Conservation (phyloP, 1,139 yeast species). For the Scheffersomyces segobiensis region DNA sequence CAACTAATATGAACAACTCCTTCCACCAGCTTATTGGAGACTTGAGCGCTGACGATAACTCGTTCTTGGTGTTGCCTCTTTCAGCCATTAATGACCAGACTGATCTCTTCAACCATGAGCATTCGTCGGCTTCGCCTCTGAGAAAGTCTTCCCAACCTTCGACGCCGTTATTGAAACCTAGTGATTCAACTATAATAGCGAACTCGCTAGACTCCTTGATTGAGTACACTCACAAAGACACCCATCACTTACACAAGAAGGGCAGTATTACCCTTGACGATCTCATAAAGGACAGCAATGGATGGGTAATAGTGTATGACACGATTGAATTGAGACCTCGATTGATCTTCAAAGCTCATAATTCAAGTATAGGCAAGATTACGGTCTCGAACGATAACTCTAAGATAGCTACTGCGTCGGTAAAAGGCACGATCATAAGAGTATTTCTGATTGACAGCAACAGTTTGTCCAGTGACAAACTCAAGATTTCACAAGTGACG, state of each 20-base stretch:
- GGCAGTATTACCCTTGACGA: slow-evolving; percentile 24
- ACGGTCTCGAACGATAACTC: slow-evolving; percentile 52
- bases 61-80: slow-evolving; percentile 45
- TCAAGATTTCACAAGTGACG: slow-evolving; percentile 34
- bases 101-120: slow-evolving; percentile 27
- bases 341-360: slow-evolving; percentile 62
- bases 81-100: slow-evolving; percentile 27
- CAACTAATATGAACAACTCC: slow-evolving; percentile 3
- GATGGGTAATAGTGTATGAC: slow-evolving; percentile 59
- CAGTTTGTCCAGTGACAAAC: slow-evolving; percentile 11
- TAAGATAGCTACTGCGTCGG: slow-evolving; percentile 66
- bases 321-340: slow-evolving; percentile 55
- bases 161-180: slow-evolving; percentile 17
- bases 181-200: slow-evolving; percentile 16
- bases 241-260: slow-evolving; percentile 7
- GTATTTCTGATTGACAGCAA: slow-evolving; percentile 31
- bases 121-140: slow-evolving; percentile 5
- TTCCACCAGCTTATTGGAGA: slow-evolving; percentile 37
- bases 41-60: slow-evolving; percentile 48
- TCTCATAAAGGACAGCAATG: slow-evolving; percentile 26
- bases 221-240: slow-evolving; percentile 23
- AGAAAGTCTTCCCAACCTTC: slow-evolving; percentile 3
- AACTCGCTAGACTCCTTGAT: slow-evolving; percentile 14
- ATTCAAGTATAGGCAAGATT: slow-evolving; percentile 48
- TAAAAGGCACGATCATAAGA: slow-evolving; percentile 71